These are phyloP conservation scores for Geranomyces variabilis DNA, from an alignment of 192 early-diverging fungal species.

Conservation along the genomic window DNA sequence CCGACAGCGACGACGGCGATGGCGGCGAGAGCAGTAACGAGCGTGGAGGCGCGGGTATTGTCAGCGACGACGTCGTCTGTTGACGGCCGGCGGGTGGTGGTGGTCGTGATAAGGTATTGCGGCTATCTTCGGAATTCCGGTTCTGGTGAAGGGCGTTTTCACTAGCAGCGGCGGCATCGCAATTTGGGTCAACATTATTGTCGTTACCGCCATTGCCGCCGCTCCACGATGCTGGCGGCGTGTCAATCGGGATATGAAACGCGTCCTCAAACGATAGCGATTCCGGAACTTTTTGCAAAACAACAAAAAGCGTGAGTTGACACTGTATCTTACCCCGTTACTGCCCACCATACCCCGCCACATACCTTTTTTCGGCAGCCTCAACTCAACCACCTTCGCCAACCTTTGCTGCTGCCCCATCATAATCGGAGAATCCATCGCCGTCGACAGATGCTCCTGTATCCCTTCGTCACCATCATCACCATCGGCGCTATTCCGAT, in stretches of 20 bases:
- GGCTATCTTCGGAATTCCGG: no score
- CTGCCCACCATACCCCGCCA: not conserved
- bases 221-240: not conserved
- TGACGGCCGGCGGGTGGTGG: no score
- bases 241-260: constrained; percentile 19
- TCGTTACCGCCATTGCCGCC: not conserved
- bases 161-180: not conserved
- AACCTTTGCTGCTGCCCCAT: not conserved
- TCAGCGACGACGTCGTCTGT: no score
- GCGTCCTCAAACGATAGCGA: constrained; percentile 32
- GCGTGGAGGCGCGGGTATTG: no score
- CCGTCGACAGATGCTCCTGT: constrained; percentile 14
- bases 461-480: constrained; percentile 1
- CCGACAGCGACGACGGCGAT: no score
- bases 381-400: not conserved
- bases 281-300: not conserved
- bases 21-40: no score
- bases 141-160: no score
- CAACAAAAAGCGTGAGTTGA: not conserved
- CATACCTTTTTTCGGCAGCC: not conserved
- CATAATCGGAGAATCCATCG: constrained; percentile 27
- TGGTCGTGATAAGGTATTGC: constrained; percentile 6
- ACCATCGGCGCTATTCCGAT: not conserved
- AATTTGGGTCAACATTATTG: not conserved
- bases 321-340: not conserved